Conservation (phyloP, 2,329 filamentous ascomycete genomes). For the Hymenoscyphus salicellus region DNA sequence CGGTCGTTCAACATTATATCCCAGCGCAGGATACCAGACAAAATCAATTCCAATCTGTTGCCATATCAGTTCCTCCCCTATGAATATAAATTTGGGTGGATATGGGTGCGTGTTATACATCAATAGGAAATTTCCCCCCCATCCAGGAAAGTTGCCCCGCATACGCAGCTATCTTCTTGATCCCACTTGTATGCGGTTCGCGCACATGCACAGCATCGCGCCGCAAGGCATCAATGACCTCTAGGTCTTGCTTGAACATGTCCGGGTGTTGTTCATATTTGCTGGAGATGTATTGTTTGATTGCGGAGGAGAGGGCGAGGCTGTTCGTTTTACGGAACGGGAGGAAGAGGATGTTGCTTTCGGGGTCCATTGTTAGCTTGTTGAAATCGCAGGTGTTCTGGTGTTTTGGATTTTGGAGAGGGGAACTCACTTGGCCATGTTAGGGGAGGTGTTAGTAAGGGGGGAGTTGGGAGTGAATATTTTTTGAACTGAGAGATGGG, state of each 20-base stretch:
- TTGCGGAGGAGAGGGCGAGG: slow-evolving; percentile 74
- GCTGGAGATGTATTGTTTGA: slow-evolving; percentile 91
- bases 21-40: slow-evolving; percentile 90
- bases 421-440: slow-evolving; percentile 10
- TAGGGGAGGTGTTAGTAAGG: background rate
- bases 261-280: slow-evolving; percentile 99
- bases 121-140: slow-evolving; percentile 91
- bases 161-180: slow-evolving; percentile 86
- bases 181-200: slow-evolving; percentile 82
- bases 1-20: slow-evolving; percentile 79
- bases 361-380: slow-evolving; percentile 8
- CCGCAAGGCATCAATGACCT: slow-evolving; percentile 79
- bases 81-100: slow-evolving; percentile 28
- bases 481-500: background rate
- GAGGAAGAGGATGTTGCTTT: slow-evolving; percentile 37
- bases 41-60: slow-evolving; percentile 86
- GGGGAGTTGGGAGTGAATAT: background rate
- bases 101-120: slow-evolving; percentile 55
- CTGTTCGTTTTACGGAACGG: slow-evolving; percentile 85
- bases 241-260: slow-evolving; percentile 88
- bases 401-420: background rate
- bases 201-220: slow-evolving; percentile 83
- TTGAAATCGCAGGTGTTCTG: background rate
- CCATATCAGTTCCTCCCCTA: slow-evolving; percentile 15
- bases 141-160: slow-evolving; percentile 92